phyloP scores from a whole-genome alignment of 768 basidiomycete species.

The Hericium erinaceus region DNA sequence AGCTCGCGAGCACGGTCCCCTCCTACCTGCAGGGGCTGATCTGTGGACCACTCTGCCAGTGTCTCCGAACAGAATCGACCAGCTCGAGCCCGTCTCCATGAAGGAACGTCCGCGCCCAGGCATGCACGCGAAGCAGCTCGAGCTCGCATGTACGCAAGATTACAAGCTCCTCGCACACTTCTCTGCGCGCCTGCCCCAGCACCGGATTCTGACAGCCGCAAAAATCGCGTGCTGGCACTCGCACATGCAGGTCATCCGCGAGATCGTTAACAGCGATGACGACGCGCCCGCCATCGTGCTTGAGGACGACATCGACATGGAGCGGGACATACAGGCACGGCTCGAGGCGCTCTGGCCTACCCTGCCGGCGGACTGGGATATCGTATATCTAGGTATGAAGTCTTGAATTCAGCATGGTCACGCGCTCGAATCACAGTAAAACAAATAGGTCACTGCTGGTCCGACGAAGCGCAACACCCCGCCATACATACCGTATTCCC shows the following conservation, averaged over 20 bases:
- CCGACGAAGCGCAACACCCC: constrained; percentile 46
- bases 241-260: constrained; percentile 44
- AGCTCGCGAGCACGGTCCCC: constrained; percentile 1
- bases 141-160: constrained; percentile 13
- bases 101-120: not conserved
- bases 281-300: constrained; percentile 44
- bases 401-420: not conserved
- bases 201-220: constrained; percentile 45
- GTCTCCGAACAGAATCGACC: not conserved
- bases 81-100: not conserved
- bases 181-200: constrained; percentile 28
- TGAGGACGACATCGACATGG: constrained; percentile 78
- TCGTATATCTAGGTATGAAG: constrained; percentile 56
- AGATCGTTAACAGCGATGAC: constrained; percentile 21
- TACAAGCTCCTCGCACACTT: constrained; percentile 31
- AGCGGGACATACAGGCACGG: constrained; percentile 42
- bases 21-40: constrained; percentile 13
- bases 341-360: constrained; percentile 35
- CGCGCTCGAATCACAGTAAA: not conserved
- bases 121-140: not conserved
- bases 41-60: constrained; percentile 11
- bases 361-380: constrained; percentile 60
- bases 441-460: constrained; percentile 68
- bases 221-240: constrained; percentile 70
- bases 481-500: constrained; percentile 20